Evolutionary conservation across 1,284 basidiomycete species (phyloP).

Genomic region (Cutaneotrichosporon arboriforme): DNA sequence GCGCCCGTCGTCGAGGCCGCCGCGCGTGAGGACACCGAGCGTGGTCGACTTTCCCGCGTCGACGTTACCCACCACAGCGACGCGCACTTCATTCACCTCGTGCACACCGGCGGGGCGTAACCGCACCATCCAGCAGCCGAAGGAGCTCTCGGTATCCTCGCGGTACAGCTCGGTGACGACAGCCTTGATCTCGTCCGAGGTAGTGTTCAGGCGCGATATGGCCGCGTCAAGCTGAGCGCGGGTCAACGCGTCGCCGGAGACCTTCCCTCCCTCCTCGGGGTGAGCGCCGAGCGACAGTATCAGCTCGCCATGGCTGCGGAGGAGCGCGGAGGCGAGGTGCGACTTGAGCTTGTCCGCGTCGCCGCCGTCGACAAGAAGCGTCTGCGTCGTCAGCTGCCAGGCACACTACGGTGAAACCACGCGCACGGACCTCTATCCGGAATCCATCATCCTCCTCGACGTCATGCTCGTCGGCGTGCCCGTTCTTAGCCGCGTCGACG

Average conservation of each 20-base stretch:
- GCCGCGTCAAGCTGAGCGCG: conserved; percentile 22
- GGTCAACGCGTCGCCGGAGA: conserved; percentile 15
- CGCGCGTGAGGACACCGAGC: conserved; percentile 62
- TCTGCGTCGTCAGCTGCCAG: conserved; percentile 24
- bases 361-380: conserved; percentile 24
- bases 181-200: conserved; percentile 28
- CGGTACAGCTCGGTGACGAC: conserved; percentile 42
- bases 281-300: conserved; percentile 41
- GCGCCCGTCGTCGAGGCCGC: conserved; percentile 87
- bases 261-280: conserved; percentile 15
- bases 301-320: conserved; percentile 43
- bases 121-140: conserved; percentile 42
- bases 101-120: conserved; percentile 42
- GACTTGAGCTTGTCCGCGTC: conserved; percentile 34
- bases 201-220: conserved; percentile 23
- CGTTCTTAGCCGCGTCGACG: conserved; percentile 14
- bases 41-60: conserved; percentile 88
- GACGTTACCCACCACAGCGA: conserved; percentile 88
- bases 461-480: conserved; percentile 27
- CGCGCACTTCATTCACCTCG: conserved; percentile 71
- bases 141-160: conserved; percentile 12
- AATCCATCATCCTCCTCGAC: conserved; percentile 22
- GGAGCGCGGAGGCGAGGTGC: conserved; percentile 29
- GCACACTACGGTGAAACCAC: background rate
- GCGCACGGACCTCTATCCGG: conserved; percentile 31